These are phyloP conservation scores for Litchi chinensis DNA, from an alignment of 345 rosid genomes.

Conservation along the genomic window DNA sequence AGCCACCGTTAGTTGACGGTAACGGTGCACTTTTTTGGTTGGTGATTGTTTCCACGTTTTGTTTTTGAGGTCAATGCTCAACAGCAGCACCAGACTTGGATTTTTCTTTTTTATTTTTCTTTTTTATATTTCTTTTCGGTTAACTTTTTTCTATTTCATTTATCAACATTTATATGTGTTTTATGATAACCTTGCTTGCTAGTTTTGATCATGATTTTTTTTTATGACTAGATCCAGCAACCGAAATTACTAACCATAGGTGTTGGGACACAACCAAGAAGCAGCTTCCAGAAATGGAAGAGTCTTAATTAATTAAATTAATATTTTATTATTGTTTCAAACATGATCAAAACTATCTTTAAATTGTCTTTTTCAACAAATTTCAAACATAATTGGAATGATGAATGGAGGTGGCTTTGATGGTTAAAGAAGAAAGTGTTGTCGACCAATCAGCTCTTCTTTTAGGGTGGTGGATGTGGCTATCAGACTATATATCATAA, in stretches of 20 bases:
- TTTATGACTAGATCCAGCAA: too few relatives aligned
- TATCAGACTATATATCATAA: neutral
- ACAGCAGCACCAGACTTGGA: neutral
- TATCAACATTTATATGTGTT: too few relatives aligned
- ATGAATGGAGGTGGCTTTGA: neutral
- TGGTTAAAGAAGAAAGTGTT: conserved; percentile 9
- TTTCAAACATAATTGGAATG: neutral
- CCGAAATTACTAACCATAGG: too few relatives aligned
- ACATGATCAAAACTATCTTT: too few relatives aligned
- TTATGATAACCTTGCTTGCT: too few relatives aligned
- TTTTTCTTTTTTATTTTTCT: neutral
- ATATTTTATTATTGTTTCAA: too few relatives aligned
- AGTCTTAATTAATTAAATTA: too few relatives aligned
- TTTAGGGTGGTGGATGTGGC: conserved; percentile 12
- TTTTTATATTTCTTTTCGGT: neutral
- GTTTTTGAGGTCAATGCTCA: conserved; percentile 4
- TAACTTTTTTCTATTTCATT: neutral
- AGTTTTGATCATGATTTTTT: too few relatives aligned
- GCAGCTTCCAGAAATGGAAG: too few relatives aligned
- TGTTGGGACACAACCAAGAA: too few relatives aligned
- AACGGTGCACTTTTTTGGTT: conserved; percentile 29
- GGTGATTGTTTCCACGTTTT: neutral
- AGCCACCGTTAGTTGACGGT: conserved; percentile 46
- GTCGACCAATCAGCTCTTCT: neutral
- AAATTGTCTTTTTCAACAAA: neutral